Base-by-base conservation (phyloP, 192 early-diverging fungal genomes). In the Dissophora ornata region DNA sequence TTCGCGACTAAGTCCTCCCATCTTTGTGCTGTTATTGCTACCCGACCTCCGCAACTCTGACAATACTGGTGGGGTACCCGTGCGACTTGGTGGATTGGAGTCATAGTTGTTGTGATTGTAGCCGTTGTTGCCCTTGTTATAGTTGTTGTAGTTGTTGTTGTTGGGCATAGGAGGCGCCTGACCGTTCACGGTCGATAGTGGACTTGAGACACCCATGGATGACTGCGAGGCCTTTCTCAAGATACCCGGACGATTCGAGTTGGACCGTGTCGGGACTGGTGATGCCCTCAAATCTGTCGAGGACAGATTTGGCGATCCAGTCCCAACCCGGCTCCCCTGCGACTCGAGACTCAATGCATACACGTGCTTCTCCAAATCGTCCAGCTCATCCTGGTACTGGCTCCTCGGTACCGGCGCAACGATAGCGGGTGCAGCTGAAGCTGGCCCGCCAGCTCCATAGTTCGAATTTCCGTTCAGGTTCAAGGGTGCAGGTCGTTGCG, bases 271-370 rank as follows among this genome's bases (percentile, higher is more conserved):
- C 1, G 69, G 60, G 12, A 55, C 36, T 10, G 69, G 69, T 24
- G 69, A 62, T 29, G 49, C 45, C 5, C 58, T 33, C 16, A 62
- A 51, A 55, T 70, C 68, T 18, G 50, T 54, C 25, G 57, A 18
- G 24, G 33, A 18, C 26, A 30, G 11, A 0, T 41, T 19, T 3
- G 36, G 0, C 7, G 55, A 33, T 75, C 71, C 44, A 45, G 10
- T 16, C 10, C 15, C 48, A 7, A 66, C 28, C 0, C 57, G 55
- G n/a, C 53, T 45, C 25, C 67, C 71, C 26, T 67, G 71, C 9
- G 71, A 22, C 26, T 75, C 71, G 19, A 75, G 66, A 50, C 51
- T 75, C 30, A 75, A 44, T 18, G 71, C 71, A 40, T 67, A 75
- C 22, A 75, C 63, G 53, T 75, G 57, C 28, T 56, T 29, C 12